Base-by-base conservation (phyloP, 169 alveolate species). In the Fabrea salina region DNA sequence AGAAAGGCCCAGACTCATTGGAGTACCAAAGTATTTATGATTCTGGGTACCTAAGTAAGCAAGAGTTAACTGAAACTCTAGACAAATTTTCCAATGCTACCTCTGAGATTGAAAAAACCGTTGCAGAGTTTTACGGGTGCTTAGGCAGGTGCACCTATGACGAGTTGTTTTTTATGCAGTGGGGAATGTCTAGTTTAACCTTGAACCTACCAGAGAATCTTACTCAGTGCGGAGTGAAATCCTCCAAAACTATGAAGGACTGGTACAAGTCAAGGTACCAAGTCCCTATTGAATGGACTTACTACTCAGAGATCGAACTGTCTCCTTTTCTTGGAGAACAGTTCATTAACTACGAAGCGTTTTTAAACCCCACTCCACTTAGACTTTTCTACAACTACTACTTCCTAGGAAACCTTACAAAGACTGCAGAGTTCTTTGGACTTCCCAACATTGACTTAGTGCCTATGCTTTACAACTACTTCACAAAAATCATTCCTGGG, bases 281-380 rank as follows among this genome's bases (percentile, higher is more conserved):
- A 61, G 50, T 35, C 13, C 74, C 74, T 30, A 61, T 61, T 16
- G 74, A 61, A 35, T 61, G 74, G 74, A 33, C 44, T 27, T 8
- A 33, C 3, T 61, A 61, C 39, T 47, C 56, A 16, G 56, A 61
- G 8, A 37, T 0, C 13, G 16, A n/a, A 35, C 74, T 35, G 1
- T 16, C 50, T 61, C 74, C 74, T 2, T 8, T 37, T 61, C 54
- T 51, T 35, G 22, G 32, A 1, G 74, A 13, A 2, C 25, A 2
- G 7, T 27, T 37, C n/a, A 33, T 61, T 13, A 61, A 35, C 25
- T 61, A 61, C 39, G n/a, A 13, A 61, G 25, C 51, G 0, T 61
- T 61, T 61, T 37, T 61, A 37, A 61, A 37, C 4, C 50, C 74
- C 11, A 13, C 41, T 1, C 16, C 50, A 33, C 32, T 61, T 0